Evolutionary conservation across 2,329 filamentous ascomycete genomes (phyloP).

Genomic region (Colletotrichum sp.): DNA sequence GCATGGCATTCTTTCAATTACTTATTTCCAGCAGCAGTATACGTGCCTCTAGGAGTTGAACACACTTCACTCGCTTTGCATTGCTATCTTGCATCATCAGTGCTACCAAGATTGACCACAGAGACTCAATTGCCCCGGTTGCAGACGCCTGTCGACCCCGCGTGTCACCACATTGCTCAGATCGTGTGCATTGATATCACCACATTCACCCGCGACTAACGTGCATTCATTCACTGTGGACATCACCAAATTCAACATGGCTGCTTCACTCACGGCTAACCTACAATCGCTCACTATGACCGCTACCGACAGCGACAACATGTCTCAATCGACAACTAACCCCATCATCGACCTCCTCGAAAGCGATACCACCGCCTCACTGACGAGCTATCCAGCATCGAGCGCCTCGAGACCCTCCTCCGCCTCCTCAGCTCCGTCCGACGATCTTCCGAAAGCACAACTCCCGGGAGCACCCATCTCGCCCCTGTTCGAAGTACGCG

Average conservation of each 20-base stretch:
- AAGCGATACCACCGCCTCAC: background rate
- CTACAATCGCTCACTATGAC: background rate
- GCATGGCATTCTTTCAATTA: background rate
- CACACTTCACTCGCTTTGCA: background rate
- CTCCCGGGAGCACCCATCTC: slow-evolving; percentile 3
- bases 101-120: background rate
- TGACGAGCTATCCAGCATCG: slow-evolving; percentile 15
- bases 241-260: background rate
- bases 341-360: background rate
- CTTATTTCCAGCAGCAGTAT: background rate
- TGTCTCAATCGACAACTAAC: background rate
- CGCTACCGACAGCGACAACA: background rate
- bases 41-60: background rate
- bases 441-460: background rate
- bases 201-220: background rate
- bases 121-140: background rate
- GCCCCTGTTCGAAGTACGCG: slow-evolving; percentile 6
- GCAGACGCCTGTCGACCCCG: background rate
- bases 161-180: background rate
- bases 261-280: background rate
- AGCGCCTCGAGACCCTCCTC: slow-evolving; percentile 30
- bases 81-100: background rate
- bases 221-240: background rate
- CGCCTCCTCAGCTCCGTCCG: background rate
- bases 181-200: background rate